A percentile compares a stretch with the other conserved stretches of the same genome.
Conservation (phyloP, 1,284 basidiomycete genomes). For the Apiotrichum laibachii region DNA sequence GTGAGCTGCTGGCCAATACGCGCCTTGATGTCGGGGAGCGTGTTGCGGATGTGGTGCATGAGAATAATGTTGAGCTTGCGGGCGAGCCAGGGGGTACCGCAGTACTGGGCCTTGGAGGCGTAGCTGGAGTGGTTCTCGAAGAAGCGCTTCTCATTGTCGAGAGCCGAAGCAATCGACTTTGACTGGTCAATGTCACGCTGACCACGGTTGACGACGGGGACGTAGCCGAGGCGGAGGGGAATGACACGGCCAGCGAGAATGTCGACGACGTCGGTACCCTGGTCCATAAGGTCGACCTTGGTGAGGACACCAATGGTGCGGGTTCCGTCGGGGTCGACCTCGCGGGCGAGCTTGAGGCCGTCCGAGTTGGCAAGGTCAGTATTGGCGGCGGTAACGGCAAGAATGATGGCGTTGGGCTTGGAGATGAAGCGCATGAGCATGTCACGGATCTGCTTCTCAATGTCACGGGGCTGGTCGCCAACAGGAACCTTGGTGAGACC, state of each 20-base stretch:
- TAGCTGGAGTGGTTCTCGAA: constrained; percentile 93
- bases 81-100: constrained; percentile 95
- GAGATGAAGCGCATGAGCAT: constrained; percentile 96
- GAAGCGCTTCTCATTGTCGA: constrained; percentile 86
- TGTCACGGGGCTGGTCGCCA: constrained; percentile 95
- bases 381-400: constrained; percentile 95
- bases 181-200: constrained; percentile 91
- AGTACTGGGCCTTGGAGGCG: constrained; percentile 89
- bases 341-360: constrained; percentile 91
- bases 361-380: constrained; percentile 98
- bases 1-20: constrained; percentile 82
- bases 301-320: constrained; percentile 97
- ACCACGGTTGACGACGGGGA: constrained; percentile 94
- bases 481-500: constrained; percentile 93
- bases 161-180: constrained; percentile 76
- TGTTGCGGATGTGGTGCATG: constrained; percentile 96
- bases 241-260: constrained; percentile 95
- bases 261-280: constrained; percentile 95
- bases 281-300: constrained; percentile 97
- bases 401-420: constrained; percentile 75
- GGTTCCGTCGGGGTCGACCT: constrained; percentile 91
- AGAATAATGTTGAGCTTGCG: constrained; percentile 97
- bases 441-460: constrained; percentile 95
- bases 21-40: constrained; percentile 93
- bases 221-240: constrained; percentile 90